A percentile compares a stretch with the other conserved stretches of the same genome.
phyloP scores from a whole-genome alignment of 352 stramenopile genomes.

The Pythium myriotylum region DNA sequence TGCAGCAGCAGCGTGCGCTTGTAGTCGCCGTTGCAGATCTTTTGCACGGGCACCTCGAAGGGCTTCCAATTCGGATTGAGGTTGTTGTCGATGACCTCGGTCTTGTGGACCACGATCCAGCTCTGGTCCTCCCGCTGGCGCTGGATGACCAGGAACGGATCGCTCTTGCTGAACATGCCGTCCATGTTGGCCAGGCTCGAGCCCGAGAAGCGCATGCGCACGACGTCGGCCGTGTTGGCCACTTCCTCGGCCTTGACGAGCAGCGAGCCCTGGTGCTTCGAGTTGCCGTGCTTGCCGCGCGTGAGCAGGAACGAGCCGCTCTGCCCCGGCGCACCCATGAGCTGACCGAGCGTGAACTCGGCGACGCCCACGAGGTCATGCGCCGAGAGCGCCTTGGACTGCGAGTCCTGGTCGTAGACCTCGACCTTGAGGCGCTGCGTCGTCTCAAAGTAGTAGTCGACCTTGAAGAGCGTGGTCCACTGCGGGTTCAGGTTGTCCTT shows the following conservation, averaged over 20 bases:
- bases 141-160: constrained; percentile 63
- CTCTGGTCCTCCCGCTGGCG: constrained; percentile 56
- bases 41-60: constrained; percentile 59
- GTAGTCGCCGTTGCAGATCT: constrained; percentile 81
- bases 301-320: constrained; percentile 62
- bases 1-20: constrained; percentile 70
- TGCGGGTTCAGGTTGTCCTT: constrained; percentile 75
- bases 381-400: constrained; percentile 54
- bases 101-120: constrained; percentile 64
- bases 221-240: constrained; percentile 51
- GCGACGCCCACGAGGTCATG: constrained; percentile 77
- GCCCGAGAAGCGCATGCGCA: constrained; percentile 49
- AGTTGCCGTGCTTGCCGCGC: constrained; percentile 35
- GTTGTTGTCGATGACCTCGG: constrained; percentile 74
- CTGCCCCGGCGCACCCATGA: constrained; percentile 77
- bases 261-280: constrained; percentile 51
- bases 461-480: constrained; percentile 79
- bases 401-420: constrained; percentile 87
- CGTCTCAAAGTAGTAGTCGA: constrained; percentile 87
- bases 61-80: constrained; percentile 68
- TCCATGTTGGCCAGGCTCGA: constrained; percentile 63
- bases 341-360: constrained; percentile 76
- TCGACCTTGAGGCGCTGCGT: constrained; percentile 85
- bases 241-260: constrained; percentile 63
- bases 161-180: constrained; percentile 66